Evolutionary conservation across 345 rosid species (phyloP).

Genomic region (Psidium friedrichsthalianum): DNA sequence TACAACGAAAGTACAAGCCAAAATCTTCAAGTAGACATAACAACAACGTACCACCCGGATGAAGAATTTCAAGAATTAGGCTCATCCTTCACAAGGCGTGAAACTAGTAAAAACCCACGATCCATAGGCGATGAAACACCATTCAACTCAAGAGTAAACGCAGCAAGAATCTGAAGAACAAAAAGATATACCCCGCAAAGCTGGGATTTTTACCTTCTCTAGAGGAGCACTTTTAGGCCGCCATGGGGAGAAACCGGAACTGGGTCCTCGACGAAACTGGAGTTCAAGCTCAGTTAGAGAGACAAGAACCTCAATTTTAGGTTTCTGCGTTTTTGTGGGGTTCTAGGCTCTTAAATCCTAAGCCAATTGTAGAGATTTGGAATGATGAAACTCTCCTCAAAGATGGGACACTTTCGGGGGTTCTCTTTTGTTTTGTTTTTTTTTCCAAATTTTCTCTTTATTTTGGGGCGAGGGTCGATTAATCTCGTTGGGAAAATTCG

Average conservation of each 20-base stretch:
- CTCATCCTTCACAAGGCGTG: neutral
- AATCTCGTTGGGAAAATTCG: neutral
- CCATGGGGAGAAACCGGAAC: neutral
- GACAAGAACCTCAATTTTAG: neutral
- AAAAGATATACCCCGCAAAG: neutral
- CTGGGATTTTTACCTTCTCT: neutral
- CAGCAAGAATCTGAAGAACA: neutral
- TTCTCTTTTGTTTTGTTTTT: neutral
- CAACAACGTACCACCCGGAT: neutral
- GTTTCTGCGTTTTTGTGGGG: neutral
- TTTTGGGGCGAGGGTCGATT: neutral
- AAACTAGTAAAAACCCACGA: neutral
- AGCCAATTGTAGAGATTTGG: neutral
- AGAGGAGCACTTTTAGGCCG: neutral
- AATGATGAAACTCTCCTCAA: neutral
- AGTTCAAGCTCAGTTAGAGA: neutral
- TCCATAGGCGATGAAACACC: neutral
- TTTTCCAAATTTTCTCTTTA: neutral
- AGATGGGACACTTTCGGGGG: neutral
- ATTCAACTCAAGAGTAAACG: neutral
- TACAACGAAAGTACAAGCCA: neutral
- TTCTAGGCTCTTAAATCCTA: neutral
- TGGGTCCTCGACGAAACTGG: neutral
- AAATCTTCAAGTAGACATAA: neutral
- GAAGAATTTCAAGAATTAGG: neutral